These are phyloP conservation scores for Penicillium simplicissimum DNA, from an alignment of 495 filamentous ascomycete species.

Conservation along the genomic window DNA sequence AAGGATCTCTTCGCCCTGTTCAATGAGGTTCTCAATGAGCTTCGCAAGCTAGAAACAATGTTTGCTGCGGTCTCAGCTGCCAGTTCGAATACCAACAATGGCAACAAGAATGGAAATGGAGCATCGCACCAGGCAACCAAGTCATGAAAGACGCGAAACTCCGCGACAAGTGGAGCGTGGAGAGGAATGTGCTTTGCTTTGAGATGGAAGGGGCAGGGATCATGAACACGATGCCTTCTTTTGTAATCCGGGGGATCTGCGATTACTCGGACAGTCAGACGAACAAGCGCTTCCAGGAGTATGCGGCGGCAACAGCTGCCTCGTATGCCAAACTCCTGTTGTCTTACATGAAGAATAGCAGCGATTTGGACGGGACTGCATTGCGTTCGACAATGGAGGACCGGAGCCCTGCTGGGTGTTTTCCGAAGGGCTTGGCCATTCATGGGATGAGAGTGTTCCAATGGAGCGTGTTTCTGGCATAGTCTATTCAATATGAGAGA, in stretches of 20 bases:
- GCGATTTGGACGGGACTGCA: not conserved
- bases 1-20: too few relatives aligned
- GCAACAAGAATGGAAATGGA: too few relatives aligned
- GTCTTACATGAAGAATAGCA: slow-evolving; percentile 7
- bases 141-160: slow-evolving; percentile 10
- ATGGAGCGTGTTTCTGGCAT: not conserved
- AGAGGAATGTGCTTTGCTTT: slow-evolving; percentile 2
- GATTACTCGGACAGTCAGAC: slow-evolving; percentile 9
- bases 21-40: too few relatives aligned
- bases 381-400: not conserved
- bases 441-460: not conserved
- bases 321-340: slow-evolving; percentile 9
- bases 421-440: not conserved
- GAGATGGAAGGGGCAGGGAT: slow-evolving; percentile 7
- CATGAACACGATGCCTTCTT: slow-evolving; percentile 6
- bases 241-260: slow-evolving; percentile 4
- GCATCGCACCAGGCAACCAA: slow-evolving; percentile 2
- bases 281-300: slow-evolving; percentile 5
- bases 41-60: too few relatives aligned
- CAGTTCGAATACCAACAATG: too few relatives aligned
- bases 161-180: slow-evolving; percentile 5
- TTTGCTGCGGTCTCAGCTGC: too few relatives aligned
- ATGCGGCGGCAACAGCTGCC: slow-evolving; percentile 9
- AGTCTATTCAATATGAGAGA: not conserved
- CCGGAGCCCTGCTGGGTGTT: not conserved